phyloP scores from a whole-genome alignment of 2,329 filamentous ascomycete genomes.

The Fusarium sterilihyphosum region DNA sequence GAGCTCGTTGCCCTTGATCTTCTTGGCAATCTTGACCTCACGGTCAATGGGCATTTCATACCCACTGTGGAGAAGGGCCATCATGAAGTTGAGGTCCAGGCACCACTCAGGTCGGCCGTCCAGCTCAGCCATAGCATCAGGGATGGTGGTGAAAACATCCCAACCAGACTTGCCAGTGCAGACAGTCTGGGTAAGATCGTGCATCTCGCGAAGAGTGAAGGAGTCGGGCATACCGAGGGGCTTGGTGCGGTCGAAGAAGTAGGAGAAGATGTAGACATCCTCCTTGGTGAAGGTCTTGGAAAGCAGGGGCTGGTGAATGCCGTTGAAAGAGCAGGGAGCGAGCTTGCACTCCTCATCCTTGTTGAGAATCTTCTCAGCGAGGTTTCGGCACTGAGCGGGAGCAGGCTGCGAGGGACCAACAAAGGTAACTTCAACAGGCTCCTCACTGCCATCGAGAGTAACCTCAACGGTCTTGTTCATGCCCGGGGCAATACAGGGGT shows the following conservation, averaged over 20 bases:
- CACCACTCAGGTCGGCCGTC: slow-evolving; percentile 87
- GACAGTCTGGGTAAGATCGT: slow-evolving; percentile 84
- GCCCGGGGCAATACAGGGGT: slow-evolving; percentile 88
- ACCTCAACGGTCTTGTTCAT: slow-evolving; percentile 80
- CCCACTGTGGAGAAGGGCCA: slow-evolving; percentile 89
- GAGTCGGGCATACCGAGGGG: slow-evolving; percentile 98
- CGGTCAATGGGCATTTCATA: slow-evolving; percentile 98
- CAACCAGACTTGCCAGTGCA: slow-evolving; percentile 82
- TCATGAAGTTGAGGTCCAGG: slow-evolving; percentile 96
- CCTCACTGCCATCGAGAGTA: slow-evolving; percentile 69
- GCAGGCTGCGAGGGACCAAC: slow-evolving; percentile 80
- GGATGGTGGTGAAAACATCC: slow-evolving; percentile 81
- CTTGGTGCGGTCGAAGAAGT: slow-evolving; percentile 95
- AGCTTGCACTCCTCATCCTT: slow-evolving; percentile 86
- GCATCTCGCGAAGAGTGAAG: slow-evolving; percentile 90
- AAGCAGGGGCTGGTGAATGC: slow-evolving; percentile 91
- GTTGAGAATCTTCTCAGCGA: slow-evolving; percentile 89
- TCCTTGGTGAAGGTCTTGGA: slow-evolving; percentile 91
- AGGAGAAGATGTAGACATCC: slow-evolving; percentile 96
- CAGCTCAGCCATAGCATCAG: slow-evolving; percentile 83
- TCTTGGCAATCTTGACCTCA: slow-evolving; percentile 98
- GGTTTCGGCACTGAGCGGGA: slow-evolving; percentile 85
- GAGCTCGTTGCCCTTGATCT: slow-evolving; percentile 95
- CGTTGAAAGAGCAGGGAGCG: slow-evolving; percentile 97
- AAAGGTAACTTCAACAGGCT: slow-evolving; percentile 79